Evolutionary conservation across 805 yeast genomes (phyloP).

Genomic region (Candida maris): DNA sequence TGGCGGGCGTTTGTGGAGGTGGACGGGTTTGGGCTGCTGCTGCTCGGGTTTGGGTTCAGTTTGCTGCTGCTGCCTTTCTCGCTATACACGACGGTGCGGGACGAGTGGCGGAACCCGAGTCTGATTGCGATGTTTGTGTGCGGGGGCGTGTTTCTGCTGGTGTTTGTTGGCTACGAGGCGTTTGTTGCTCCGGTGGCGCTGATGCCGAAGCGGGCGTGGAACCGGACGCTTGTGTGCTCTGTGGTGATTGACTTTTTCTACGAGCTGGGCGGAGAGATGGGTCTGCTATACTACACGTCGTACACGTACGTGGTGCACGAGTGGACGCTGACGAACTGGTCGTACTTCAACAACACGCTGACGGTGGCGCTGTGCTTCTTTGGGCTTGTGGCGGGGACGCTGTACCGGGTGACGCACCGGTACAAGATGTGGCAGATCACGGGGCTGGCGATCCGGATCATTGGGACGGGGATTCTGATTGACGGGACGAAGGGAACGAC

Average conservation of each 20-base stretch:
- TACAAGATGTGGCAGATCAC: slow-evolving; percentile 34
- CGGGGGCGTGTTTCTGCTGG: slow-evolving; percentile 34
- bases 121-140: slow-evolving; percentile 40
- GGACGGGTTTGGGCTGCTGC: slow-evolving; percentile 32
- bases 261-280: slow-evolving; percentile 6
- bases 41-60: slow-evolving; percentile 37
- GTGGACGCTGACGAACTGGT: slow-evolving; percentile 33
- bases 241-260: slow-evolving; percentile 28
- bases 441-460: slow-evolving; percentile 32
- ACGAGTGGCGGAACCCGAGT: slow-evolving; percentile 36
- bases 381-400: slow-evolving; percentile 35
- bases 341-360: slow-evolving; percentile 35
- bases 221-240: slow-evolving; percentile 36
- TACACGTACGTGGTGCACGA: slow-evolving; percentile 32
- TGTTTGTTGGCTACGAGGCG: slow-evolving; percentile 30
- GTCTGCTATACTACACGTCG: slow-evolving; percentile 32
- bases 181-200: slow-evolving; percentile 34
- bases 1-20: slow-evolving; percentile 31
- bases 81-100: slow-evolving; percentile 29
- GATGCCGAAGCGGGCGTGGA: slow-evolving; percentile 36
- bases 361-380: slow-evolving; percentile 37
- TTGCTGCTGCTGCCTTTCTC: slow-evolving; percentile 39
- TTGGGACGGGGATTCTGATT: slow-evolving; percentile 23
- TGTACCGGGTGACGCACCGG: slow-evolving; percentile 34
- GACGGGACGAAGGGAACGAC: slow-evolving; percentile 23